A percentile compares a stretch with the other conserved stretches of the same genome.
Evolutionary conservation across 2,329 filamentous ascomycete species (phyloP).

Genomic region (Fusarium sp.): DNA sequence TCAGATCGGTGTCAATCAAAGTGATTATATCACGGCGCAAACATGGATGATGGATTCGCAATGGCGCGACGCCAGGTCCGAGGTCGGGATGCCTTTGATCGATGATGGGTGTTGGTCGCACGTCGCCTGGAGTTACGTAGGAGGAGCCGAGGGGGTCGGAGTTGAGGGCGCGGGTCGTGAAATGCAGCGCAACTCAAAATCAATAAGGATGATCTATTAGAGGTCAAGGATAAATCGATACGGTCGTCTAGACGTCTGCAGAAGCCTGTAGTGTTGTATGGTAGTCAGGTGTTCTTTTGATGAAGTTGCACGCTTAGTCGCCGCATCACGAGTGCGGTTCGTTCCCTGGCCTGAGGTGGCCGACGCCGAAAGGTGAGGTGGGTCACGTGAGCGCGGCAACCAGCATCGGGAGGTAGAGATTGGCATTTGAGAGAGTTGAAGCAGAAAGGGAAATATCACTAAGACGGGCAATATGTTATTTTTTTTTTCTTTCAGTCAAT

Average conservation of each 20-base stretch:
- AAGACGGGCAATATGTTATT: background rate
- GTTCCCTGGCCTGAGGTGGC: constrained; percentile 38
- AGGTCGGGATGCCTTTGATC: constrained; percentile 12
- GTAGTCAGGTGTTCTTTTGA: constrained; percentile 28
- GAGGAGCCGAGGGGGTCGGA: constrained; percentile 33
- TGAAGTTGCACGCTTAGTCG: constrained; percentile 40
- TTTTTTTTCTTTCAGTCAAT: background rate
- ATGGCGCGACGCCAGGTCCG: constrained; percentile 25
- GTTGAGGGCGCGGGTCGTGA: constrained; percentile 26
- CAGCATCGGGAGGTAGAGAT: background rate
- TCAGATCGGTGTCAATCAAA: constrained; percentile 27
- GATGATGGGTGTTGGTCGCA: constrained; percentile 28
- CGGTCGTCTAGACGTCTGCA: background rate
- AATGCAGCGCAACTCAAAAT: constrained; percentile 29
- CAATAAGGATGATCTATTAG: constrained; percentile 28
- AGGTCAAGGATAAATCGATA: background rate
- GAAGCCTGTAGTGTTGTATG: constrained; percentile 7
- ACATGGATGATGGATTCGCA: constrained; percentile 35
- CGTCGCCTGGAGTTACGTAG: constrained; percentile 38
- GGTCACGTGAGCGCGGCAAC: constrained; percentile 38
- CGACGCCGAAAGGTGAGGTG: constrained; percentile 15
- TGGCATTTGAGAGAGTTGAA: background rate
- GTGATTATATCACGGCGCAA: constrained; percentile 31
- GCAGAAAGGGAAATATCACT: background rate
- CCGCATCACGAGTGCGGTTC: constrained; percentile 42